Conservation (phyloP, 108 stramenopile species). For the Cyclotella baltica region DNA sequence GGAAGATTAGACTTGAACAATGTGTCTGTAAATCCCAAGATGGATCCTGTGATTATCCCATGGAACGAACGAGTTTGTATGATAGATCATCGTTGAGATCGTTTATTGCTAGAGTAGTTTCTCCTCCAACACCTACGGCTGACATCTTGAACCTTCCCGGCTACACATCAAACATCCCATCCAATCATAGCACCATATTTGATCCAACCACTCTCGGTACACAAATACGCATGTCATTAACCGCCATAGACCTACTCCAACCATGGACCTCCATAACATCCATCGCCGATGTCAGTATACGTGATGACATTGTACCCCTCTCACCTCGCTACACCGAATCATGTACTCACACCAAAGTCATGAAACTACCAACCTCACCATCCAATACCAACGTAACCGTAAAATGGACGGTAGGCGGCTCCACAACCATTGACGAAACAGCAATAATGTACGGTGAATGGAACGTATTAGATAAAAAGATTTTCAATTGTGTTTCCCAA, state of each 20-base stretch:
- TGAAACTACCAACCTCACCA: slow-evolving; percentile 43
- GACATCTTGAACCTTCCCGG: slow-evolving; percentile 67
- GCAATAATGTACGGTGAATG: slow-evolving; percentile 74
- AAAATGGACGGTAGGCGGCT: slow-evolving; percentile 87
- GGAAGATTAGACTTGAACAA: slow-evolving; percentile 18
- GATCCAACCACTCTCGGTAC: slow-evolving; percentile 69
- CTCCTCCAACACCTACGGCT: slow-evolving; percentile 58
- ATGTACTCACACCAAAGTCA: slow-evolving; percentile 36
- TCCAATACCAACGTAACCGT: slow-evolving; percentile 46
- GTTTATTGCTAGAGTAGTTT: slow-evolving; percentile 28
- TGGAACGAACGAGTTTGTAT: slow-evolving; percentile 22
- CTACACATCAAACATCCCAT: slow-evolving; percentile 42
- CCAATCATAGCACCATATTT: slow-evolving; percentile 2
- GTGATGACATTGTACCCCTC: slow-evolving; percentile 65
- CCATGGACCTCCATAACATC: slow-evolving; percentile 82
- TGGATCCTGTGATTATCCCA: slow-evolving; percentile 22
- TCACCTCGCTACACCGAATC: slow-evolving; percentile 35
- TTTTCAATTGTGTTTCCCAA: slow-evolving; percentile 62
- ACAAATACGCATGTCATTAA: slow-evolving; percentile 88
- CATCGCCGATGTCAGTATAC: slow-evolving; percentile 57
- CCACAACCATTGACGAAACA: slow-evolving; percentile 78
- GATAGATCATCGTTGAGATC: slow-evolving; percentile 31
- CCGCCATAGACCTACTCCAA: slow-evolving; percentile 87
- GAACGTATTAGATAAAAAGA: slow-evolving; percentile 53
- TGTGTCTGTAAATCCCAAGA: slow-evolving; percentile 19